These are phyloP conservation scores for Suhomyces bokatorum DNA, from an alignment of 1,139 yeast species.

Conservation along the genomic window DNA sequence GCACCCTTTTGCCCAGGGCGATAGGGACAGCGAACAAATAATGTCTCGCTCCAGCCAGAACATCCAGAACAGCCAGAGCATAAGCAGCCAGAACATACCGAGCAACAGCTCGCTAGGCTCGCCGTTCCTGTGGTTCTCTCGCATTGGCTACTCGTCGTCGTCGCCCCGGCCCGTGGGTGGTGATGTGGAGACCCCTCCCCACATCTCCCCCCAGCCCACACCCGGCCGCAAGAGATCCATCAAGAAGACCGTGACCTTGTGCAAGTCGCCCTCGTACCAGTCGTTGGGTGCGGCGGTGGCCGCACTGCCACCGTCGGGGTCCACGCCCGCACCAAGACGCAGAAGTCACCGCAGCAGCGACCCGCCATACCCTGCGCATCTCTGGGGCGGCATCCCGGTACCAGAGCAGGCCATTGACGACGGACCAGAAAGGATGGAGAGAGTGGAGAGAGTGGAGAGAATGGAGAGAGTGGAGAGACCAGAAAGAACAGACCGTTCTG, in stretches of 20 bases:
- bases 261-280: constrained; percentile 9
- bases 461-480: not conserved
- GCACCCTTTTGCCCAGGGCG: not conserved
- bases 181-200: not conserved
- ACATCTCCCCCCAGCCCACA: not conserved
- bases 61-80: not conserved
- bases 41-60: not conserved
- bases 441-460: not conserved
- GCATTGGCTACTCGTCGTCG: not conserved
- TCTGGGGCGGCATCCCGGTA: constrained; percentile 6
- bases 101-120: not conserved
- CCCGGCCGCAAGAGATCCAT: constrained; percentile 7
- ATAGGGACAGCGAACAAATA: not conserved
- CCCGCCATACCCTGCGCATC: constrained; percentile 11
- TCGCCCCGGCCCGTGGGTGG: not conserved
- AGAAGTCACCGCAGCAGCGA: constrained; percentile 11
- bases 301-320: not conserved
- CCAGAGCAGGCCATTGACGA: constrained; percentile 10
- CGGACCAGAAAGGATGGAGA: constrained; percentile 1
- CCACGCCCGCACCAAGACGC: constrained; percentile 2
- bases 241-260: constrained; percentile 5
- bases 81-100: not conserved
- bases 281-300: constrained; percentile 6
- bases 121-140: constrained; percentile 2
- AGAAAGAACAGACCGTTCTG: too few species aligned